Conservation (phyloP, 352 stramenopile genomes). For the Pythium vanterpoolii region DNA sequence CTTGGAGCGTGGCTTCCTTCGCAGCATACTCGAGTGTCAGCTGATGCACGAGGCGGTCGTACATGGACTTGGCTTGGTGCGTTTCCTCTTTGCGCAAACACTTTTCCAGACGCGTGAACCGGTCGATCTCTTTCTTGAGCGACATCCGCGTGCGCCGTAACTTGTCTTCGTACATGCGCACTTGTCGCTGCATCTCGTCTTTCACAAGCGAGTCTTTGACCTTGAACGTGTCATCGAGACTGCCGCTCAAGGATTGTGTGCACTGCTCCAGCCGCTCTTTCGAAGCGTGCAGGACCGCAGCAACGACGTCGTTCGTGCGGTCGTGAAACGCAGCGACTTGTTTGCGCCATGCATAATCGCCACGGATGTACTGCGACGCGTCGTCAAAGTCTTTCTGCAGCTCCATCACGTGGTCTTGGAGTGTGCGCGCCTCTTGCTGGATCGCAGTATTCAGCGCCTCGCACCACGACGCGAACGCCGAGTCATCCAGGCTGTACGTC, state of each 20-base stretch:
- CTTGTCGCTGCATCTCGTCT: slow-evolving; percentile 36
- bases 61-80: slow-evolving; percentile 42
- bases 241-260: slow-evolving; percentile 30
- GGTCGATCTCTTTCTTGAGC: slow-evolving; percentile 62
- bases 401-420: slow-evolving; percentile 32
- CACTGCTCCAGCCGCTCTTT: slow-evolving; percentile 26
- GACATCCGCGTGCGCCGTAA: slow-evolving; percentile 43
- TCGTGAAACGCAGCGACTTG: slow-evolving; percentile 48
- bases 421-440: slow-evolving; percentile 13
- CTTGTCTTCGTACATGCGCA: slow-evolving; percentile 47
- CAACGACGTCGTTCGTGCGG: slow-evolving; percentile 39
- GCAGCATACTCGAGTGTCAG: slow-evolving; percentile 37
- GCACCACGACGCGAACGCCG: slow-evolving; percentile 37
- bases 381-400: slow-evolving; percentile 56
- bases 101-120: slow-evolving; percentile 53
- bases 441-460: slow-evolving; percentile 32
- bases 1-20: slow-evolving; percentile 45
- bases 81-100: slow-evolving; percentile 61
- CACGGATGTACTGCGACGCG: slow-evolving; percentile 49
- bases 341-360: slow-evolving; percentile 61
- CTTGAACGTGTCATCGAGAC: slow-evolving; percentile 37
- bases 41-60: slow-evolving; percentile 42
- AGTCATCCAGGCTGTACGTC: slow-evolving; percentile 14
- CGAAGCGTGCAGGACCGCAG: slow-evolving; percentile 23
- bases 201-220: slow-evolving; percentile 32